phyloP scores from a whole-genome alignment of 2,329 filamentous ascomycete species.

The Claviceps sp. region DNA sequence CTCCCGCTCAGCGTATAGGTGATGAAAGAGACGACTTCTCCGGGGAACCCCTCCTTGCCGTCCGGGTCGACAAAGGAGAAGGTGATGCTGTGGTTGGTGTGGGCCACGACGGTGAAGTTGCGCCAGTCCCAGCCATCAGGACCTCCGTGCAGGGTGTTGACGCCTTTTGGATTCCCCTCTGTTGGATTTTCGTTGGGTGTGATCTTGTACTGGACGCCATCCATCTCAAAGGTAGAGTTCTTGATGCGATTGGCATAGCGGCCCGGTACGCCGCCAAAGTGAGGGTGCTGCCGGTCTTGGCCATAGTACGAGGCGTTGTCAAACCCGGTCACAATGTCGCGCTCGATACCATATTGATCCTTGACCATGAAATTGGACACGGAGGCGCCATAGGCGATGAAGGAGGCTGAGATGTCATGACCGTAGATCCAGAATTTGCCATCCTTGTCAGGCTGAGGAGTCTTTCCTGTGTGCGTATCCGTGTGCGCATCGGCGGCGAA shows the following conservation, averaged over 20 bases:
- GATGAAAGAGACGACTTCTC: slow-evolving; percentile 59
- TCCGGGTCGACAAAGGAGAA: slow-evolving; percentile 63
- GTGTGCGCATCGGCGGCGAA: slow-evolving; percentile 3
- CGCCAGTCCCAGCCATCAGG: slow-evolving; percentile 63
- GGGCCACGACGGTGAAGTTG: slow-evolving; percentile 63
- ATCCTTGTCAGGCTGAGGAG: slow-evolving; percentile 34
- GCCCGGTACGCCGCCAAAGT: slow-evolving; percentile 60
- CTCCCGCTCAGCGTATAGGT: slow-evolving; percentile 57
- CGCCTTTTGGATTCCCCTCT: slow-evolving; percentile 33
- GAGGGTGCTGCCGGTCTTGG: slow-evolving; percentile 50
- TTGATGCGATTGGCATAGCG: slow-evolving; percentile 73
- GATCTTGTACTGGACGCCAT: slow-evolving; percentile 46
- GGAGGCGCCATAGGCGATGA: slow-evolving; percentile 63
- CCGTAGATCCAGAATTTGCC: slow-evolving; percentile 63
- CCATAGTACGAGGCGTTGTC: slow-evolving; percentile 64
- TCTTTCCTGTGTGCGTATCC: slow-evolving; percentile 5
- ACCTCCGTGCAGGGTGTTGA: slow-evolving; percentile 57
- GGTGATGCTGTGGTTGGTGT: slow-evolving; percentile 55
- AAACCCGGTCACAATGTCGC: slow-evolving; percentile 61
- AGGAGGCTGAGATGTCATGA: slow-evolving; percentile 51
- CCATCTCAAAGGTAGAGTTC: slow-evolving; percentile 60
- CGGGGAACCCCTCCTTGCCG: slow-evolving; percentile 65
- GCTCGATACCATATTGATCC: slow-evolving; percentile 52
- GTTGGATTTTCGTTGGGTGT: slow-evolving; percentile 50
- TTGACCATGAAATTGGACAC: slow-evolving; percentile 59